Evolutionary conservation across 2,329 filamentous ascomycete species (phyloP), one percentile per base, ranked within the genome.

Genomic region (Diaporthe vaccinii): DNA sequence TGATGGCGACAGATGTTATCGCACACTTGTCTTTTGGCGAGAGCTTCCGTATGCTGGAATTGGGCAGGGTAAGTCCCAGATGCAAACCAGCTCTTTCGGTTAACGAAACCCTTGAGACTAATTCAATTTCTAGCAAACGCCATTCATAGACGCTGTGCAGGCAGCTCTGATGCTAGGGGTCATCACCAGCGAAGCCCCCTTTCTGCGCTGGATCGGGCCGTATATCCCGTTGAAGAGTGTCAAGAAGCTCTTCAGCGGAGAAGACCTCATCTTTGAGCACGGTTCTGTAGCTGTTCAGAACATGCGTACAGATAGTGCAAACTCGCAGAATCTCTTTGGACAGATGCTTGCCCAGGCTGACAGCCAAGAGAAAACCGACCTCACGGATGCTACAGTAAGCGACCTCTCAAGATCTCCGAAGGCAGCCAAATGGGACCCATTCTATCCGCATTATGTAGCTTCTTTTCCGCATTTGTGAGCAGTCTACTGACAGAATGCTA

Each of bases 1-100:
- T 86, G 70, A 83, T 87, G 82, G 79, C 85, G 6, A 85, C 85
- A 0, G 86, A 88, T 78, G 80, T 86, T 2, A 85, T 87, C 68
- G 83, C 82, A 0, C 80, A 86, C 31, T 72, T 87, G 34, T 82
- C 77, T 14, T 88, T 87, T 76, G 86, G 86, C 0, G 83, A 87
- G 22, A 83, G 58, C 28, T 74, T 70, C 41, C 61, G 55, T 12
- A 70, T 57, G 62, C n/a, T 74, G 31, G 77, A 79, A 3, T 83
- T 85, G 79, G 69, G 69, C 9, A 31, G 44, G 34, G 70, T 72
- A 28, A 20, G 39, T 46, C 36, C 14, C 5, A 25, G 22, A 49
- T 3, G 9, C 7, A 20, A 44, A 15, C 31, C 12, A 44, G 17
- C 6, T 51, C 22, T 2, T 22, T n/a, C 14, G 22, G 28, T 1